Percentiles rank a stretch among this genome's conserved stretches.
These are phyloP conservation scores for Alternaria arbusti DNA, from an alignment of 2,329 filamentous ascomycete species.

Conservation along the genomic window DNA sequence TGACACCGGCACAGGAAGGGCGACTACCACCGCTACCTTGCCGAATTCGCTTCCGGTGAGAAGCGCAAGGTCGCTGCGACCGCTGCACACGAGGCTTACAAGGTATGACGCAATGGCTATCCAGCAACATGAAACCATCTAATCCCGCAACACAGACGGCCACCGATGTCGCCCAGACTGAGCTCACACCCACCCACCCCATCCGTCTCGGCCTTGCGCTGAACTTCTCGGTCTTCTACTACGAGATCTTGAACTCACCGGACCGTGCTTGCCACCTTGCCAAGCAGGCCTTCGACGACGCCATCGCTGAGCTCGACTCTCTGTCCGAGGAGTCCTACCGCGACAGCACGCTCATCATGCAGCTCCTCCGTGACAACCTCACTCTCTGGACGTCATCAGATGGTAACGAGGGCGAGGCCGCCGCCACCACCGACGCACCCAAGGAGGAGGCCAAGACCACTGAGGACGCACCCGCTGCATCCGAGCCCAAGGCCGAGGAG, in stretches of 20 bases:
- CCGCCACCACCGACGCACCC: slow-evolving; percentile 62
- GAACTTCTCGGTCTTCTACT: slow-evolving; percentile 99
- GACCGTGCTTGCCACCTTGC: slow-evolving; percentile 97
- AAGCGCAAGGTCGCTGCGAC: slow-evolving; percentile 89
- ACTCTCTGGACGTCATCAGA: slow-evolving; percentile 98
- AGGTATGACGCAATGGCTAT: slow-evolving; percentile 66
- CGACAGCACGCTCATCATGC: slow-evolving; percentile 99
- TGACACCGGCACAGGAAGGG: slow-evolving; percentile 73
- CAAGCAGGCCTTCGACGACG: slow-evolving; percentile 99
- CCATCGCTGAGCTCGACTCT: slow-evolving; percentile 97
- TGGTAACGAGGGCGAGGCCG: slow-evolving; percentile 76
- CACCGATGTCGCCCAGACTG: slow-evolving; percentile 96
- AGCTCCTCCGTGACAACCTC: slow-evolving; percentile 96
- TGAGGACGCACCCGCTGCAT: slow-evolving; percentile 54
- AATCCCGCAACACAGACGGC: slow-evolving; percentile 70
- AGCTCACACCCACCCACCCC: slow-evolving; percentile 95
- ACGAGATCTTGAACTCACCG: slow-evolving; percentile 98
- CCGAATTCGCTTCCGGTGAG: slow-evolving; percentile 90
- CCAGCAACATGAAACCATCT: slow-evolving; percentile 21
- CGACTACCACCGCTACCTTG: slow-evolving; percentile 95
- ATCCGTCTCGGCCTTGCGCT: slow-evolving; percentile 97
- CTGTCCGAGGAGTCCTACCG: slow-evolving; percentile 98
- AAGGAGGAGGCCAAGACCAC: slow-evolving; percentile 68
- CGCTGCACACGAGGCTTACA: slow-evolving; percentile 93
- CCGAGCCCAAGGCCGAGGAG: slow-evolving; percentile 43